Base-by-base conservation (phyloP, 1,284 basidiomycete species). In the Thelephora terrestris region DNA sequence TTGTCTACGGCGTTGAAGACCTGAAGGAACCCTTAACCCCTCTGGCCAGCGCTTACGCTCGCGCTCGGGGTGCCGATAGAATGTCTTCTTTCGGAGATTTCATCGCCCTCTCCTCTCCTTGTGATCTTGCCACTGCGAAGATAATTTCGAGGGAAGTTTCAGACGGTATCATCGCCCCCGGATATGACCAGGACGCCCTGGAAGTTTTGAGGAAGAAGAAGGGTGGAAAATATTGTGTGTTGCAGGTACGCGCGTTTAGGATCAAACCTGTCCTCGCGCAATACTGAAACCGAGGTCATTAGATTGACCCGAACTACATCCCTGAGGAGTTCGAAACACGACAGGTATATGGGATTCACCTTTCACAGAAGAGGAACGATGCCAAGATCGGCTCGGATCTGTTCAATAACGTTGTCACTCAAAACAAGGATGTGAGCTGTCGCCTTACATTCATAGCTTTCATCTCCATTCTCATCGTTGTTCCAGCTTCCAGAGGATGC, bases 61-160 rank as follows among this genome's bases (percentile, higher is more conserved):
- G 96, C 51, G 96, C 95, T 48, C 83, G 96, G 63, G 94, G 89
- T 55, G 96, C 95, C 17, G 96, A 99, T 67, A 85, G 95, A 49
- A 99, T 99, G 95, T 97, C 93, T 2, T 97, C 92, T 5, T 99
- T 99, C 63, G 95, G 95, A 21, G 96, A 99, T 71, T 96, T 99
- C 65, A 95, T 99, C 61, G 95, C 92, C 1, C 77, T 99, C 12
- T 96, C 92, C 21, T 85, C 90, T 48, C 80, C 82, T 32, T 96
- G 93, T 68, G 96, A 99, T 65, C 75, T 91, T 32, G 85, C 91
- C 3, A 99, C 95, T 9, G 95, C 95, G 46, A 84, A 83, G 57
- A 96, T 99, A 64, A 97, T 99, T 65, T 94, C 91, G 17, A 81
- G 96, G 23, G 95, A 99, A 65, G 95, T 99, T 6, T 97, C 93